phyloP scores from a whole-genome alignment of 2,329 filamentous ascomycete genomes.

The Coniochaeta ligniaria region DNA sequence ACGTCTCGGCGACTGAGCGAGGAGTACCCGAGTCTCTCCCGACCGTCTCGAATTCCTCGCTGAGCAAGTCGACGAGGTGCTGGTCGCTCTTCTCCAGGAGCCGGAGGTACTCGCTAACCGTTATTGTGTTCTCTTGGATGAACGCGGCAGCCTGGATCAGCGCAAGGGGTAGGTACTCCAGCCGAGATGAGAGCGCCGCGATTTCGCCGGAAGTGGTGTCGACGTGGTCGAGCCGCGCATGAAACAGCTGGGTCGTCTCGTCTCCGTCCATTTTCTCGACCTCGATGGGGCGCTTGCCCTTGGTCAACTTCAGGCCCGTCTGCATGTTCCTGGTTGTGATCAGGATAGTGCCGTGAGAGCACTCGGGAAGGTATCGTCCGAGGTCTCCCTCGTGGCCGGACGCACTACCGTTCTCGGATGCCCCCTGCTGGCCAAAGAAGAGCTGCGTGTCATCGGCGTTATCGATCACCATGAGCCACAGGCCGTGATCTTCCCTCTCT shows the following conservation, averaged over 20 bases:
- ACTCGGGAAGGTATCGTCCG: slow-evolving; percentile 19
- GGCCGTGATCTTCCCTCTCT: slow-evolving; percentile 9
- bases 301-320: slow-evolving; percentile 14
- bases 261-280: slow-evolving; percentile 18
- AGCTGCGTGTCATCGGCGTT: slow-evolving; percentile 11
- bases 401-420: background rate
- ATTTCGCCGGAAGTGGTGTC: background rate
- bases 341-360: slow-evolving; percentile 19
- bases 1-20: slow-evolving; percentile 20
- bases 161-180: slow-evolving; percentile 25
- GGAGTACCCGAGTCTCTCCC: slow-evolving; percentile 19
- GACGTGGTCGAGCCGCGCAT: slow-evolving; percentile 6
- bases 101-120: slow-evolving; percentile 17
- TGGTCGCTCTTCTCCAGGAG: slow-evolving; percentile 17
- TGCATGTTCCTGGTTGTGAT: slow-evolving; percentile 27
- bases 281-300: slow-evolving; percentile 14
- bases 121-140: slow-evolving; percentile 20
- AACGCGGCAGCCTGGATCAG: slow-evolving; percentile 26
- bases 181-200: slow-evolving; percentile 13
- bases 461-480: slow-evolving; percentile 10
- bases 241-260: slow-evolving; percentile 18
- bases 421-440: background rate
- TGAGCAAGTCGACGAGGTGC: slow-evolving; percentile 14
- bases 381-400: slow-evolving; percentile 10
- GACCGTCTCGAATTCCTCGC: slow-evolving; percentile 20